Conservation (phyloP, 1,139 yeast genomes). For the Schwanniomyces etchellsii region DNA sequence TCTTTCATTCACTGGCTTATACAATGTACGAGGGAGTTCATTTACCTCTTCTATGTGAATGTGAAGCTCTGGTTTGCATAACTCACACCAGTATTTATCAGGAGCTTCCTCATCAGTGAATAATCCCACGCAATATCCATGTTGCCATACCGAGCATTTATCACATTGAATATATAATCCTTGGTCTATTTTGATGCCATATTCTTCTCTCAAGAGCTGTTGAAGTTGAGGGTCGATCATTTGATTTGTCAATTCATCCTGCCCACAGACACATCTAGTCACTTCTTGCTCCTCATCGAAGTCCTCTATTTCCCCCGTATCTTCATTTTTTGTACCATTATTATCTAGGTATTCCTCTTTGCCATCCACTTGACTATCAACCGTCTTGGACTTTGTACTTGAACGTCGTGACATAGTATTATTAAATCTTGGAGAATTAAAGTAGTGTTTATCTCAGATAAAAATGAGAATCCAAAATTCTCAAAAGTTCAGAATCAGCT, state of each 20-base stretch:
- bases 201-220: slow-evolving; percentile 42
- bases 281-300: slow-evolving; percentile 59
- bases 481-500: too few species aligned
- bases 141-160: slow-evolving; percentile 93
- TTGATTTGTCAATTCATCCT: slow-evolving; percentile 52
- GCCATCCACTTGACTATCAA: slow-evolving; percentile 10
- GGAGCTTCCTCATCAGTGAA: slow-evolving; percentile 71
- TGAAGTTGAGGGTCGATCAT: slow-evolving; percentile 33
- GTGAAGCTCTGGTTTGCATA: slow-evolving; percentile 81
- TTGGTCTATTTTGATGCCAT: slow-evolving; percentile 63
- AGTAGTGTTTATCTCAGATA: neutral
- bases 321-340: slow-evolving; percentile 16
- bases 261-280: slow-evolving; percentile 86
- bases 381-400: slow-evolving; percentile 19
- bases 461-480: too few species aligned
- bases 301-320: slow-evolving; percentile 22
- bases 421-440: too few species aligned
- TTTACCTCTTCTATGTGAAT: slow-evolving; percentile 32
- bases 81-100: slow-evolving; percentile 90
- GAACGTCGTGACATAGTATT: slow-evolving; percentile 30
- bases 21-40: slow-evolving; percentile 37
- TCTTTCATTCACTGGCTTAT: slow-evolving; percentile 43
- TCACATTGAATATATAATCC: slow-evolving; percentile 89
- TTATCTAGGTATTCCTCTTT: slow-evolving; percentile 12
- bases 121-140: slow-evolving; percentile 91